These are phyloP conservation scores for Dalbergia cochinchinensis DNA, from an alignment of 306 rosid genomes.

Conservation along the genomic window DNA sequence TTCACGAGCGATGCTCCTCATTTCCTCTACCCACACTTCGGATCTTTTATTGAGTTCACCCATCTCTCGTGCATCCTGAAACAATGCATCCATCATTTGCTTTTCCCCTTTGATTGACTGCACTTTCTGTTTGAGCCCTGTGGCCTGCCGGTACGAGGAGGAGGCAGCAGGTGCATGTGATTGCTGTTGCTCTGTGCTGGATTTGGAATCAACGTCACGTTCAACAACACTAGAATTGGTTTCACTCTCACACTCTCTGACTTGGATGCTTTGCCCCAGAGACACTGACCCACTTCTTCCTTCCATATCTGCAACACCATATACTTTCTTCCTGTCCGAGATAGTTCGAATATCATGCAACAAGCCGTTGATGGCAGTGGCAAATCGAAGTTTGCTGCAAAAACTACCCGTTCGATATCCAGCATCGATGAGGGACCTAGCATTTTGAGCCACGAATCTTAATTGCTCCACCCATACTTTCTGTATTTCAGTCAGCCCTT, in stretches of 20 bases:
- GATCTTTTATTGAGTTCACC: constrained; percentile 25
- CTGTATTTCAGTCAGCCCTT: constrained; percentile 36
- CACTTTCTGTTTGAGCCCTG: constrained; percentile 7
- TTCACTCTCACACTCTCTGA: background rate
- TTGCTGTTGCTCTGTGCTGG: background rate
- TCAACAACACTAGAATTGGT: background rate
- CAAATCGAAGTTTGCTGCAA: background rate
- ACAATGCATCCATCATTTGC: constrained; percentile 36
- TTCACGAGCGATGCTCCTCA: constrained; percentile 3
- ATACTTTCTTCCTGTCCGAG: constrained; percentile 23
- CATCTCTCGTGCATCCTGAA: constrained; percentile 10
- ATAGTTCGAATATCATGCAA: background rate
- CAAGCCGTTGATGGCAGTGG: background rate
- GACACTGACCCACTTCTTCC: background rate
- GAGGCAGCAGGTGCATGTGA: background rate
- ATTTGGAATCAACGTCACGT: background rate
- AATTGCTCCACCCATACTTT: constrained; percentile 39
- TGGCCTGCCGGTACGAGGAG: background rate
- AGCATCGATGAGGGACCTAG: background rate
- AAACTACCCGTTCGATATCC: background rate
- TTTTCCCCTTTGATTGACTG: constrained; percentile 21
- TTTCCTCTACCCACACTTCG: constrained; percentile 29
- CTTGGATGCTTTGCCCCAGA: constrained; percentile 5
- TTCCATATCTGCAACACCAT: constrained; percentile 32
- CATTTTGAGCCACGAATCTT: background rate